Base-by-base conservation (phyloP, 495 filamentous ascomycete species). In the Lasiosphaeria miniovina region DNA sequence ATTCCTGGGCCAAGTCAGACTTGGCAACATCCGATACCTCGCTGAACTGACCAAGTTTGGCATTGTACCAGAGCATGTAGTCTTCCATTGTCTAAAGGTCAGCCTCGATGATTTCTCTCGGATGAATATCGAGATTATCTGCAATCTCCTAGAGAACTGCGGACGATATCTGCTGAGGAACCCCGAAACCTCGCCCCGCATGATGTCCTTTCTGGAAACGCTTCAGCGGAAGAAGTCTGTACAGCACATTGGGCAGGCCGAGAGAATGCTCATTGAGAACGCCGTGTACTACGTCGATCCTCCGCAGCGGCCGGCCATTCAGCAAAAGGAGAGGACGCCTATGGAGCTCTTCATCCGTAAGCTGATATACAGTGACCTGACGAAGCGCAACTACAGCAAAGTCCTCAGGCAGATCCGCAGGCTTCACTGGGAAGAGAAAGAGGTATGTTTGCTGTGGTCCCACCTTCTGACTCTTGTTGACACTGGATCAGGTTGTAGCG, bases 41-140 rank as follows among this genome's bases (percentile, higher is more conserved):
- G 94, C 94, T 8, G 94, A 99, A 72, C 75, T 99, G 69, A 97
- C 94, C 52, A 99, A 99, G 66, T 99, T 98, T 69, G 93, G 94
- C 45, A 90, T 98, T 34, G 93, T 99, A 24, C 95, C 94, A 8
- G 93, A 99, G 73, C 94, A 99, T 71, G 93, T 98, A 63, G 94
- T 98, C 58, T 99, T 99, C 74, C 95, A 99, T 65, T 98, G 93
- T 73, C 83, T 99, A 61, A 98, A 96, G 71, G 93, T 99, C 65
- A 94, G 94, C 60, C 77, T 98, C 6, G 95, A 99, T 65, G 94
- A 99, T 61, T 98, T 99, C 64, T 96, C 96, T 8, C 84, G 93
- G 62, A 95, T 96, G 86, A 98, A 98, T 66, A 95, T 99, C 60
- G 95, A 99, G 71, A 96, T 99, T 65, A 96, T 98, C 62, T 93